Conservation (phyloP, 345 rosid genomes). For the Populus deltoides region DNA sequence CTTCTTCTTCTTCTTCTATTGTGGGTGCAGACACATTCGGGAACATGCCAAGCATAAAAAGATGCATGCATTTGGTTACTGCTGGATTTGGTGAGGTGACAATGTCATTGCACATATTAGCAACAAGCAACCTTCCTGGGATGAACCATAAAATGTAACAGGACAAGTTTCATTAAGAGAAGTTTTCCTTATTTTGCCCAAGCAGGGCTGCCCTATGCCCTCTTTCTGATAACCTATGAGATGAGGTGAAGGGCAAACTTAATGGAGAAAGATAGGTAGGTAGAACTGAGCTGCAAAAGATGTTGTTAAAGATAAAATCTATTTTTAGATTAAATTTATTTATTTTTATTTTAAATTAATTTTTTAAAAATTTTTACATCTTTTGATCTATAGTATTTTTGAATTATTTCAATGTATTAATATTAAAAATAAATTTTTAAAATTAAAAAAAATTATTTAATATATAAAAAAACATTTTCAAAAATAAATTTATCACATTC, state of each 20-base stretch:
- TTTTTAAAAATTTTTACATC: too few relatives aligned
- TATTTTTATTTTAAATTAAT: too few relatives aligned
- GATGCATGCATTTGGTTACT: slow-evolving; percentile 1
- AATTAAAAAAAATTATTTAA: too few relatives aligned
- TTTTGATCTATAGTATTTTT: too few relatives aligned
- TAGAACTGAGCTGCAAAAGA: background rate
- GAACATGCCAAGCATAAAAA: slow-evolving; percentile 15
- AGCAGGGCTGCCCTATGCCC: background rate
- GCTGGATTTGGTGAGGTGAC: slow-evolving; percentile 22
- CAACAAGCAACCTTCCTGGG: background rate
- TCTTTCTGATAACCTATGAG: background rate
- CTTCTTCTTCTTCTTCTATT: background rate
- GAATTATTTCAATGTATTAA: too few relatives aligned
- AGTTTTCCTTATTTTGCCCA: background rate
- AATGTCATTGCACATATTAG: background rate
- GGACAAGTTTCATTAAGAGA: background rate
- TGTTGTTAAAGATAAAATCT: background rate
- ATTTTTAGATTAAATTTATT: background rate
- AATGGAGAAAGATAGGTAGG: background rate
- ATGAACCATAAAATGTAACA: background rate
- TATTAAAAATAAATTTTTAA: too few relatives aligned
- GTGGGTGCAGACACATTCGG: slow-evolving; percentile 11
- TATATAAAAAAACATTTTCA: too few relatives aligned
- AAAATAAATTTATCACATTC: too few relatives aligned
- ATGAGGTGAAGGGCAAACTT: background rate